Percentiles rank a stretch among this genome's conserved stretches.
These are phyloP conservation scores for Aureobasidium namibiae DNA, from an alignment of 2,329 filamentous ascomycete species.

Conservation along the genomic window DNA sequence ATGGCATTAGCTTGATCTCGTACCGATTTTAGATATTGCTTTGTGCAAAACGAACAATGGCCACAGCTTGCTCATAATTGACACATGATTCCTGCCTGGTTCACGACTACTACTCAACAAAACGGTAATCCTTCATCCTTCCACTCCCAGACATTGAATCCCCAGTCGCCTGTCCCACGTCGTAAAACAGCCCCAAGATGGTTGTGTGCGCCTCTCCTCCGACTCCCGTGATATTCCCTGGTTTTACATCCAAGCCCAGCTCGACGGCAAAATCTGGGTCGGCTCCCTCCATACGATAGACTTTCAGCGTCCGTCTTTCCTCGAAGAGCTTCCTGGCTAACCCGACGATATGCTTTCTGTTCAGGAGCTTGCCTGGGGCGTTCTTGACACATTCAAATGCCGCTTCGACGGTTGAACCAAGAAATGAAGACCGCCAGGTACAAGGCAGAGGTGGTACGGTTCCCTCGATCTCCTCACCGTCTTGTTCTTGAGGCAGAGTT, in stretches of 20 bases:
- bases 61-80: no score
- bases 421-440: background rate
- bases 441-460: background rate
- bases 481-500: background rate
- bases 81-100: no score
- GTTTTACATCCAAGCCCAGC: background rate
- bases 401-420: background rate
- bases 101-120: no score
- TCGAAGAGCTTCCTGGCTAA: background rate
- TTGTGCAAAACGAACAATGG: no score
- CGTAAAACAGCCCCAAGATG: background rate
- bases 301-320: background rate
- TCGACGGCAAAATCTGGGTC: background rate
- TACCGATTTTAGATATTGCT: no score
- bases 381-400: background rate
- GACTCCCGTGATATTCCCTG: background rate
- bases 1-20: no score
- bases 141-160: background rate
- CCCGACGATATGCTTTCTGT: background rate
- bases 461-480: background rate
- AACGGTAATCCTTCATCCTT: background rate
- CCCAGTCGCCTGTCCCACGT: background rate
- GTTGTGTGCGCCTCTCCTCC: background rate
- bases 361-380: background rate
- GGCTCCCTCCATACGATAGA: background rate